These are phyloP conservation scores for Rutstroemia sp. DNA, from an alignment of 2,329 filamentous ascomycete genomes.

Conservation along the genomic window DNA sequence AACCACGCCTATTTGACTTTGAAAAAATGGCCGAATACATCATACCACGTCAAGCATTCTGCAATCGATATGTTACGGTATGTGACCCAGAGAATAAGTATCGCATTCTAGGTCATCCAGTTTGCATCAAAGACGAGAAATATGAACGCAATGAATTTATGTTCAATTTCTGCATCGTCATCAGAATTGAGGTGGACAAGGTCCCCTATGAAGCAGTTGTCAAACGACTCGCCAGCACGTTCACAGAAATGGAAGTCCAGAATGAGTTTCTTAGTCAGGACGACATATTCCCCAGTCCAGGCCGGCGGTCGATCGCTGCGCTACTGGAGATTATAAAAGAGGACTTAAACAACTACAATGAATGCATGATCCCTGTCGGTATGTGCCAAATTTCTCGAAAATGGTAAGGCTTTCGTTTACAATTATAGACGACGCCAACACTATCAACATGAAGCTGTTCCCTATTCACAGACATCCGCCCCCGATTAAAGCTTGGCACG, in stretches of 20 bases:
- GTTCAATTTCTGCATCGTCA: constrained; percentile 90
- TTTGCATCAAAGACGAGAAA: constrained; percentile 74
- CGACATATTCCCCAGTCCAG: constrained; percentile 29
- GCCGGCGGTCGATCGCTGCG: constrained; percentile 69
- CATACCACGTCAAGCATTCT: constrained; percentile 90
- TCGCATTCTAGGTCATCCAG: constrained; percentile 78
- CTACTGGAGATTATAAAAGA: constrained; percentile 74
- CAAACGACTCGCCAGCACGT: constrained; percentile 73
- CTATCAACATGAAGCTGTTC: constrained; percentile 93
- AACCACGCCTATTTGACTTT: constrained; percentile 71
- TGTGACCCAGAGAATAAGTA: constrained; percentile 63
- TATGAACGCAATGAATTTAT: constrained; percentile 95
- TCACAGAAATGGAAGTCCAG: constrained; percentile 88
- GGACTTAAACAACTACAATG: constrained; percentile 92
- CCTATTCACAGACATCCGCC: constrained; percentile 72
- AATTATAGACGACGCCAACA: constrained; percentile 74
- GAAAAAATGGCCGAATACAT: constrained; percentile 83
- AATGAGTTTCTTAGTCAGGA: constrained; percentile 67
- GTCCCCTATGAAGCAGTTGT: constrained; percentile 79
- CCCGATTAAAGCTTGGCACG: constrained; percentile 78
- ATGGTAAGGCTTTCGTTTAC: constrained; percentile 7
- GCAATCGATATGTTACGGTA: constrained; percentile 81
- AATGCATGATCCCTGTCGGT: constrained; percentile 98
- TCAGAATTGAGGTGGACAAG: constrained; percentile 64
- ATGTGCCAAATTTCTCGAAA: constrained; percentile 29